These are phyloP conservation scores for Lojkania enalia DNA, from an alignment of 2,329 filamentous ascomycete species.

Conservation along the genomic window DNA sequence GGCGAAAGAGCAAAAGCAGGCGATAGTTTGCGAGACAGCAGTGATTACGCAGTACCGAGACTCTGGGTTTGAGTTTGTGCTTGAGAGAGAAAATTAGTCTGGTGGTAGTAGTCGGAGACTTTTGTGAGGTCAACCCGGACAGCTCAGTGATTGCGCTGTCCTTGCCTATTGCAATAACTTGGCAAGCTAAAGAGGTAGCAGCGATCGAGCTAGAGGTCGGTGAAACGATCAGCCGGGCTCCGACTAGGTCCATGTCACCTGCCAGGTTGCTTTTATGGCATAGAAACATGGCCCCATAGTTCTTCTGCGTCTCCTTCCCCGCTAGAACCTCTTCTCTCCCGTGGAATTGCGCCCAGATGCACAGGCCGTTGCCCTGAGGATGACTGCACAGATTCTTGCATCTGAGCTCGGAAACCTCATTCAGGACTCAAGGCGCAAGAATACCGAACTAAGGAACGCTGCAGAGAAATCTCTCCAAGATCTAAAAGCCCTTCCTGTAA, in stretches of 20 bases:
- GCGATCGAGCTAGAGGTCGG: neutral
- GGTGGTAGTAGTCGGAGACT: no score
- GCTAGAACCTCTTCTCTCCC: neutral
- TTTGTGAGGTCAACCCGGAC: neutral
- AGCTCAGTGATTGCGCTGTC: neutral
- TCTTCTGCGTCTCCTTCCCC: neutral
- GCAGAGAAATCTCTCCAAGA: slow-evolving; percentile 93
- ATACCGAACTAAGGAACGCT: slow-evolving; percentile 85
- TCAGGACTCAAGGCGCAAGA: slow-evolving; percentile 94
- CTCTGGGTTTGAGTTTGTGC: no score
- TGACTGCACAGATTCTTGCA: slow-evolving; percentile 89
- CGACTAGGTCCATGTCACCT: neutral
- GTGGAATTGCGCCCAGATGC: slow-evolving; percentile 23
- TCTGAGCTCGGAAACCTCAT: slow-evolving; percentile 88
- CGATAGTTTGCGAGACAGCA: no score
- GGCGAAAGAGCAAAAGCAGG: slow-evolving; percentile 3
- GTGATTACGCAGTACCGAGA: no score
- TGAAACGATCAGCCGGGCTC: slow-evolving; percentile 1
- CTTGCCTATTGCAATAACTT: neutral
- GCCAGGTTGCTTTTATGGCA: slow-evolving; percentile 10
- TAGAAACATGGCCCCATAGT: slow-evolving; percentile 5
- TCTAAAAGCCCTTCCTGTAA: slow-evolving; percentile 73
- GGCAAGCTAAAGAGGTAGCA: neutral
- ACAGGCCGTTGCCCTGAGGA: slow-evolving; percentile 51
- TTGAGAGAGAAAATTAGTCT: no score